These are phyloP conservation scores for Phyllostachys edulis DNA, from an alignment of 176 grass and related monocot genomes.

Conservation along the genomic window DNA sequence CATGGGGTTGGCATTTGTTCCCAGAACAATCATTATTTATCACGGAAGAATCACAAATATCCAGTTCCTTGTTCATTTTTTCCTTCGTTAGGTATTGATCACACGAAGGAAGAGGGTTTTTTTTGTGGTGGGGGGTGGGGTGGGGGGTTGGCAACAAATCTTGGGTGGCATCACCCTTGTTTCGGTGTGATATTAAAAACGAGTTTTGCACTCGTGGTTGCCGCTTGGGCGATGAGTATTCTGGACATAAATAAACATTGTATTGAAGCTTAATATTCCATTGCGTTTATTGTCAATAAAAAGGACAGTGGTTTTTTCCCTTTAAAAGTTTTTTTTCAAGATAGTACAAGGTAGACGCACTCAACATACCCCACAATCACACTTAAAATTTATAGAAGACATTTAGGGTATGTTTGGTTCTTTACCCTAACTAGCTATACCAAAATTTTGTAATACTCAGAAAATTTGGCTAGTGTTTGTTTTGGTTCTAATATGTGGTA, in stretches of 20 bases:
- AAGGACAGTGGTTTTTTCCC: background rate
- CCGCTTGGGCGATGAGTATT: constrained; percentile 25
- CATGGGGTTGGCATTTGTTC: constrained; percentile 28
- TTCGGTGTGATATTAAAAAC: constrained; percentile 39
- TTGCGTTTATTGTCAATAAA: constrained; percentile 27
- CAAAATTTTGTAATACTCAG: too few species aligned
- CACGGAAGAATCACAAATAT: constrained; percentile 38
- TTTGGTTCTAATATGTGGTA: too few species aligned
- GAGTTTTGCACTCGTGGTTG: constrained; percentile 33
- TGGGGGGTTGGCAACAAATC: constrained; percentile 26
- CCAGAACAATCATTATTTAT: constrained; percentile 46
- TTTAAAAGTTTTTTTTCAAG: too few species aligned
- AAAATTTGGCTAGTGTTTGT: too few species aligned
- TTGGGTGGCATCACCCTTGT: constrained; percentile 39
- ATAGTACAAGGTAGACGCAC: too few species aligned
- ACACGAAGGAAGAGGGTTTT: constrained; percentile 17
- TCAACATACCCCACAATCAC: too few species aligned
- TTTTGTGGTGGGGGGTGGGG: background rate
- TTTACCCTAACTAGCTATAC: too few species aligned
- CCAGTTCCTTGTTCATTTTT: constrained; percentile 38
- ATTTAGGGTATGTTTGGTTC: too few species aligned
- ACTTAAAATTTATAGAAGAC: too few species aligned
- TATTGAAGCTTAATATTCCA: constrained; percentile 33
- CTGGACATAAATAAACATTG: constrained; percentile 63
- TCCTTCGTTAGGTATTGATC: constrained; percentile 28